These are phyloP conservation scores for Chloris gayana DNA, from an alignment of 176 grass and related monocot genomes.

Conservation along the genomic window DNA sequence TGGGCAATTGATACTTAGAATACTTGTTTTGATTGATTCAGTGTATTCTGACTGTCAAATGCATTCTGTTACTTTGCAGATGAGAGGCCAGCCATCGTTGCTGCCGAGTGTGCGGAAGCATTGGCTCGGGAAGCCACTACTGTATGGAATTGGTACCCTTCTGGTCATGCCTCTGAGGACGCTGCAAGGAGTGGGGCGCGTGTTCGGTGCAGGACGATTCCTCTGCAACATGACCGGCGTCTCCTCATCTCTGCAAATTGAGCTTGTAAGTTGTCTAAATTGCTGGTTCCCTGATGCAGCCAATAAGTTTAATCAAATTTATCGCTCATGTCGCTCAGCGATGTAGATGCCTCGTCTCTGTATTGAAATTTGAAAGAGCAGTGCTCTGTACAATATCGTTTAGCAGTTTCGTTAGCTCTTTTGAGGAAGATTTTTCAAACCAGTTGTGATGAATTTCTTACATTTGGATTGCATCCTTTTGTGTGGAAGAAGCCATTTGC, in stretches of 20 bases:
- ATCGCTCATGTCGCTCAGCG: not conserved
- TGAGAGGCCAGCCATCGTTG: conserved; percentile 62
- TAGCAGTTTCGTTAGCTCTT: not conserved
- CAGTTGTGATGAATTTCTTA: conserved; percentile 5
- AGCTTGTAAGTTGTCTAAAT: conserved; percentile 63
- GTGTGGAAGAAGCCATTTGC: not conserved
- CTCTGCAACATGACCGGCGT: conserved; percentile 82
- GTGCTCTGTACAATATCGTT: not conserved
- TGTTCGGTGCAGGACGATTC: conserved; percentile 63
- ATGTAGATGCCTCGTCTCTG: not conserved
- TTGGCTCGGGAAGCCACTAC: conserved; percentile 76
- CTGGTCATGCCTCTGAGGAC: conserved; percentile 82
- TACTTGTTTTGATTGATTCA: not conserved
- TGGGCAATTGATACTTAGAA: not conserved
- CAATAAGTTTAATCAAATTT: not conserved
- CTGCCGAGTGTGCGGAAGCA: conserved; percentile 75
- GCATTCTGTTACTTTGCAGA: conserved; percentile 50
- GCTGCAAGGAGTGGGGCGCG: conserved; percentile 67
- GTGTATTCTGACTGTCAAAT: not conserved
- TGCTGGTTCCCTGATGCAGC: not conserved
- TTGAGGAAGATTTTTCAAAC: not conserved
- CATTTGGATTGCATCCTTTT: not conserved
- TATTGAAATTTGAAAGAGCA: not conserved
- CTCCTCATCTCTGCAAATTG: conserved; percentile 82
- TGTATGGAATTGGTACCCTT: conserved; percentile 73